Evolutionary conservation across 352 stramenopile species (phyloP).

Genomic region (Globisporangium perplexum): DNA sequence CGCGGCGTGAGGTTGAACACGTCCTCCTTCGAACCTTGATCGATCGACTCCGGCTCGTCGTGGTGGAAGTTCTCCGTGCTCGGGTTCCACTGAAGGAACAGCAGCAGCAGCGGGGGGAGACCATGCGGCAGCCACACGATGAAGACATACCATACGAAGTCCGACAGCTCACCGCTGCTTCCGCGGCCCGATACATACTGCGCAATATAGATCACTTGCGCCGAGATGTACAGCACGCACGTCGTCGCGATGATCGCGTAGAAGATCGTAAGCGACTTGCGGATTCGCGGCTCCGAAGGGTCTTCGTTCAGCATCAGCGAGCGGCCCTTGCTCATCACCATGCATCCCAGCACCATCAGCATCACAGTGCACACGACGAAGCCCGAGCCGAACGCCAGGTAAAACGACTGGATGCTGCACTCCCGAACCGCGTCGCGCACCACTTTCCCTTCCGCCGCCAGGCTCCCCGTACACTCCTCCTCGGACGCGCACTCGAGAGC

Average conservation of each 20-base stretch:
- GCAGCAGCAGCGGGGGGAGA: constrained; percentile 61
- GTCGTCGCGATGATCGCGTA: constrained; percentile 86
- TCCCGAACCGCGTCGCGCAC: constrained; percentile 62
- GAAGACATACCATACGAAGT: constrained; percentile 86
- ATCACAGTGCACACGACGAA: constrained; percentile 84
- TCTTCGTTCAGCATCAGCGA: constrained; percentile 86
- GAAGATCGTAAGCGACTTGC: constrained; percentile 84
- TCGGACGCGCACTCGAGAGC: constrained; percentile 47
- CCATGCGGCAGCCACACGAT: constrained; percentile 81
- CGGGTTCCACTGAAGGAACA: constrained; percentile 86
- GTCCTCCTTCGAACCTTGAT: constrained; percentile 74
- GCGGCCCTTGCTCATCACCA: constrained; percentile 82
- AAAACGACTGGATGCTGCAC: constrained; percentile 79
- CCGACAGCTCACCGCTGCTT: constrained; percentile 60
- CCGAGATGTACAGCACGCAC: constrained; percentile 82
- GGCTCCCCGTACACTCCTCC: constrained; percentile 43
- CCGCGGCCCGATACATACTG: constrained; percentile 68
- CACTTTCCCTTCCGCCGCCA: constrained; percentile 61
- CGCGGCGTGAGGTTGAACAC: constrained; percentile 81
- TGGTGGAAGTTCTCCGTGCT: constrained; percentile 61
- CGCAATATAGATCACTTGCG: constrained; percentile 84
- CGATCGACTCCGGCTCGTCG: constrained; percentile 53
- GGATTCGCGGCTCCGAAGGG: constrained; percentile 72
- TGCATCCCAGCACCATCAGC: constrained; percentile 81
- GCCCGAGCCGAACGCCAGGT: constrained; percentile 65